Evolutionary conservation across 2,329 filamentous ascomycete species (phyloP), one percentile per base, ranked within the genome.

Genomic region (Trichoderma endophyticum): DNA sequence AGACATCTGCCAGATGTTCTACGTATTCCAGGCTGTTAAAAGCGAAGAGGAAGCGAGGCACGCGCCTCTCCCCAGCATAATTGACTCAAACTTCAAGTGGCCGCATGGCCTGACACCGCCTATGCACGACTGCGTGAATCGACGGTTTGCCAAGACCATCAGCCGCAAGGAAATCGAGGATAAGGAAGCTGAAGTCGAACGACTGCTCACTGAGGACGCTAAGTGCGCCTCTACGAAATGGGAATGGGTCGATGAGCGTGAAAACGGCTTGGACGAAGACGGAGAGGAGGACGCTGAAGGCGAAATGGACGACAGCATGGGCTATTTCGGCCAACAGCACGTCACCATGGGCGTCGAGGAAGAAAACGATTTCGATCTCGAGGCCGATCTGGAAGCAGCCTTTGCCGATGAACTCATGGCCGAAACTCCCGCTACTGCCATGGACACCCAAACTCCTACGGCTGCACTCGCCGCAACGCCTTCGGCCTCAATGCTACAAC

Each of bases 61-160:
- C n/a, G 86, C 84, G 68, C 87, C 91, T n/a, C 83, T 97, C 15
- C 94, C 94, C 1, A 81, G 85, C 68, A 91, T 94, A 77, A 86
- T 97, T 65, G 88, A 93, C 76, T 84, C 81, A 80, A 90, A 82
- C 6, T 90, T 91, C 76, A 91, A 90, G 78, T 97, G 93, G 85
- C 92, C 94, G 1, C 94, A 97, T 80, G 94, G 94, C 36, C 84
- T 97, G 24, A 96, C 94, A 2, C 93, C 94, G 6, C 94, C 94
- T 1, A 93, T 97, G 90, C 92, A 93, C 78, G 93, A 93, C 84
- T 93, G 92, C 57, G 87, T 93, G 57, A 94, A 93, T 79, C 89
- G 93, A 32, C 88, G 94, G 36, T 97, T 97, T 81, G 89, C 94
- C 72, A 94, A 95, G 78, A 90, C 93, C 3, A 89, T 95, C 68